Evolutionary conservation across 345 rosid genomes (phyloP), one percentile per base, ranked within the genome.

Genomic region (Heritiera littoralis): DNA sequence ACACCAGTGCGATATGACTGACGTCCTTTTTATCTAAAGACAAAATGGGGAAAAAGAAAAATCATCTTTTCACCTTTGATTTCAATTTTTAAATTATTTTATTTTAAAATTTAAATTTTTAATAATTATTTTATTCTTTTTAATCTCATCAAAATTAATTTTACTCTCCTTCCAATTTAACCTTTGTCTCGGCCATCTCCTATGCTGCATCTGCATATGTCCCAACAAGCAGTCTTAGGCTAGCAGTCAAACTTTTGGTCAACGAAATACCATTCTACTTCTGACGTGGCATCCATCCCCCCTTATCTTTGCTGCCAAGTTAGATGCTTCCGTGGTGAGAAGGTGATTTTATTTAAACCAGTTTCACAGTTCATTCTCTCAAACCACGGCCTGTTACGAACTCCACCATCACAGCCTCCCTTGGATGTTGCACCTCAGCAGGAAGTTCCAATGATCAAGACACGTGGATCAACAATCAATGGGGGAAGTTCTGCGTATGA

Each of bases 191-290:
- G 28, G 28, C 28, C 28, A 23, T 23, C 28, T 23, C 28, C 28
- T 23, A 23, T 23, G 0, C 28, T 23, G 28, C 28, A 23, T 23
- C 28, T 23, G 28, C 28, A 23, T 23, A 23, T 23, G 28, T 23
- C 28, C 64, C 66, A 74, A 74, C 77, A n/a, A 74, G 49, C 77
- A 38, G 66, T 74, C 54, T n/a, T 14, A 20, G 58, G 13, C 18
- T 1, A 3, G 14, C 40, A 35, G 66, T 46, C 77, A 55, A 58
- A 41, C 58, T 13, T 70, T 48, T 48, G 32, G 74, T 70, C 74
- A 74, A 40, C 51, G 20, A 77, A 67, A 67, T 55, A 77, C 75
- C 58, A 67, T 41, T 78, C 80, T 0, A 40, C 30, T n/a, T 30
- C 18, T 56, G 56, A 78, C 67, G 75, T 78, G 80, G 80, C 15